phyloP scores from a whole-genome alignment of 495 filamentous ascomycete species.

The Neurospora pannonica region DNA sequence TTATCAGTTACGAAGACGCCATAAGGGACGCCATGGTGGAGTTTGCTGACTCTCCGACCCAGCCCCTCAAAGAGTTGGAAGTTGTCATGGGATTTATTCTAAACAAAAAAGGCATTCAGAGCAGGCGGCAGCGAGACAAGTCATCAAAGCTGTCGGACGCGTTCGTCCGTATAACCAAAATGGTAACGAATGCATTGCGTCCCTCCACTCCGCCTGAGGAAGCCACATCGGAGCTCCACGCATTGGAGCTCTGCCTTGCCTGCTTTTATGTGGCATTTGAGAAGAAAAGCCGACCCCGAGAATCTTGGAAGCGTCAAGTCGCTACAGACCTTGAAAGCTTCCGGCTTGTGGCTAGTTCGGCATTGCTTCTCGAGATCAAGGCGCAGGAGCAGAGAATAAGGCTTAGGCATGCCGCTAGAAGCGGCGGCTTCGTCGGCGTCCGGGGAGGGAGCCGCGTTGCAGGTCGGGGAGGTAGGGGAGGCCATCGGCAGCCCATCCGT shows the following conservation, averaged over 20 bases:
- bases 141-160: slow-evolving; percentile 53
- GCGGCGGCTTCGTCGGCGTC: background rate
- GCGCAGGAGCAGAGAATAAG: background rate
- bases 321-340: slow-evolving; percentile 26
- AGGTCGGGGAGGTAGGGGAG: background rate
- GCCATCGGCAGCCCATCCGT: background rate
- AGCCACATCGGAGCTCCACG: slow-evolving; percentile 1
- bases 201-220: background rate
- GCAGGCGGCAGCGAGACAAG: slow-evolving; percentile 51
- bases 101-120: slow-evolving; percentile 50
- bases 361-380: slow-evolving; percentile 27
- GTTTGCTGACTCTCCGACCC: slow-evolving; percentile 47
- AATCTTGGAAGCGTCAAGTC: slow-evolving; percentile 3
- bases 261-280: slow-evolving; percentile 21
- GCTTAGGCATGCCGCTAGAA: background rate
- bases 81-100: slow-evolving; percentile 67
- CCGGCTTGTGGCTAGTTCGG: slow-evolving; percentile 29
- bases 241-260: slow-evolving; percentile 32
- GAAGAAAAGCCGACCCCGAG: background rate
- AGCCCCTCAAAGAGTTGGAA: slow-evolving; percentile 60
- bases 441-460: background rate
- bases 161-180: slow-evolving; percentile 42
- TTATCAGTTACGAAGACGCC: slow-evolving; percentile 53
- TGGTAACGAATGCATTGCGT: slow-evolving; percentile 34
- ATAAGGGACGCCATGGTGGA: slow-evolving; percentile 46